phyloP scores from a whole-genome alignment of 78 protist species.

The Emiliania huxleyi region DNA sequence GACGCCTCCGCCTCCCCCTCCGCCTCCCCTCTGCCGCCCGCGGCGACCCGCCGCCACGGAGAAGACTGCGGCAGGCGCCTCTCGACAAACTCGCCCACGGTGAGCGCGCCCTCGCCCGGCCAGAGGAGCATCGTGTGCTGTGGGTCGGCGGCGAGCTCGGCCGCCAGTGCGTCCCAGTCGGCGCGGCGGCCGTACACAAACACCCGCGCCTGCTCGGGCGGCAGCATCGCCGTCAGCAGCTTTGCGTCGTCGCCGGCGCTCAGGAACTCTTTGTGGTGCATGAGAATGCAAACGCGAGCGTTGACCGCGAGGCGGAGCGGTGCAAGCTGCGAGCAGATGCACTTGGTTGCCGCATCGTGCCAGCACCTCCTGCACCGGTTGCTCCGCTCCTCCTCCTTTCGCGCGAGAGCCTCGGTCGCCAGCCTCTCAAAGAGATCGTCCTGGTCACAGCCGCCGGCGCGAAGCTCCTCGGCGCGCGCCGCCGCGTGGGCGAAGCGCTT shows the following conservation, averaged over 20 bases:
- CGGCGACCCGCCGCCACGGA: no score
- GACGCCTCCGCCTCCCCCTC: no score
- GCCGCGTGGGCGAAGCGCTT: no score
- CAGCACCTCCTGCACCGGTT: neutral
- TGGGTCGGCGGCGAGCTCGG: neutral
- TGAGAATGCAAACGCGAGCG: neutral
- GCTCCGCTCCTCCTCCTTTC: neutral
- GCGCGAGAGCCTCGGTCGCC: neutral
- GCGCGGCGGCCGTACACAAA: neutral
- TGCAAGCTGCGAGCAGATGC: neutral
- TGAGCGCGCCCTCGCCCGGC: neutral
- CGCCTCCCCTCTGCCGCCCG: no score
- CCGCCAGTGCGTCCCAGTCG: neutral
- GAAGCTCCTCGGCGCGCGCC: no score
- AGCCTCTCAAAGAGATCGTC: neutral
- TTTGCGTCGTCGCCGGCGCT: neutral
- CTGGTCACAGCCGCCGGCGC: neutral
- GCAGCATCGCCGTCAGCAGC: neutral
- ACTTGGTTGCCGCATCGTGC: neutral
- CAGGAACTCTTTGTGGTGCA: neutral
- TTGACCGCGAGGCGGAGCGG: neutral
- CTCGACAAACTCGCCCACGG: neutral
- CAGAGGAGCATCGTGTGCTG: neutral
- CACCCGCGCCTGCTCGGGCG: neutral
- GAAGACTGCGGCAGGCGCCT: neutral